phyloP scores from a whole-genome alignment of 2,329 filamentous ascomycete species.

The Cercospora beticola region DNA sequence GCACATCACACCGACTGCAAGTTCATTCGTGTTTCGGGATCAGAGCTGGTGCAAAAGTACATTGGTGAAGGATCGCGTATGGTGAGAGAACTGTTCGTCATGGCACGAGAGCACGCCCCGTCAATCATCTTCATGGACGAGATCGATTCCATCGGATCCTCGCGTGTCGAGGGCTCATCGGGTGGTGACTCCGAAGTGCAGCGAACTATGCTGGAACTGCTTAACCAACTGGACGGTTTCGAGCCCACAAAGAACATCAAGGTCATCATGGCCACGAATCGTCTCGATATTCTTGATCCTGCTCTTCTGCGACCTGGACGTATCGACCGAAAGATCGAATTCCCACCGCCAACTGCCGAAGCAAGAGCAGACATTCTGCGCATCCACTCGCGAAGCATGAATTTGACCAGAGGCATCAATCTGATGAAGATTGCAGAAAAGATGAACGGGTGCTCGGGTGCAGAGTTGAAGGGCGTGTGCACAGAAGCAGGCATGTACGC shows the following conservation, averaged over 20 bases:
- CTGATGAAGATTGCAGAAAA: conserved; percentile 98
- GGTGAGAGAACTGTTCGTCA: conserved; percentile 98
- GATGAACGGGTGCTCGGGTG: conserved; percentile 98
- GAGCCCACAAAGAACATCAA: conserved; percentile 97
- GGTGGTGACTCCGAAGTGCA: conserved; percentile 97
- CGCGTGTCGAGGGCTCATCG: conserved; percentile 90
- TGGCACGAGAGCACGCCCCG: conserved; percentile 96
- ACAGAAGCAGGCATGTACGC: conserved; percentile 99
- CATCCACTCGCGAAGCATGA: conserved; percentile 98
- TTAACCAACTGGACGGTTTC: conserved; percentile 98
- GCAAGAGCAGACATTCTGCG: conserved; percentile 95
- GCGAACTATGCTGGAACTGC: conserved; percentile 94
- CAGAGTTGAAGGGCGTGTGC: conserved; percentile 97
- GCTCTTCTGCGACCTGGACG: conserved; percentile 92
- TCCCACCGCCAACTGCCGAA: conserved; percentile 93
- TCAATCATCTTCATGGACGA: conserved; percentile 99
- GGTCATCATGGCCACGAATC: conserved; percentile 99
- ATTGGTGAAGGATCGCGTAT: conserved; percentile 97
- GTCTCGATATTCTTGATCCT: conserved; percentile 94
- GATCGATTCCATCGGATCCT: conserved; percentile 97
- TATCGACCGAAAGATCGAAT: conserved; percentile 99
- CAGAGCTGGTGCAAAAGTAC: conserved; percentile 97
- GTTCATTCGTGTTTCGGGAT: conserved; percentile 95
- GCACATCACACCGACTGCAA: conserved; percentile 99
- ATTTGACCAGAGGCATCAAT: conserved; percentile 95